Percentiles rank a stretch among this genome's conserved stretches.
phyloP scores from a whole-genome alignment of 2,329 filamentous ascomycete genomes.

The Colletotrichum sp. region DNA sequence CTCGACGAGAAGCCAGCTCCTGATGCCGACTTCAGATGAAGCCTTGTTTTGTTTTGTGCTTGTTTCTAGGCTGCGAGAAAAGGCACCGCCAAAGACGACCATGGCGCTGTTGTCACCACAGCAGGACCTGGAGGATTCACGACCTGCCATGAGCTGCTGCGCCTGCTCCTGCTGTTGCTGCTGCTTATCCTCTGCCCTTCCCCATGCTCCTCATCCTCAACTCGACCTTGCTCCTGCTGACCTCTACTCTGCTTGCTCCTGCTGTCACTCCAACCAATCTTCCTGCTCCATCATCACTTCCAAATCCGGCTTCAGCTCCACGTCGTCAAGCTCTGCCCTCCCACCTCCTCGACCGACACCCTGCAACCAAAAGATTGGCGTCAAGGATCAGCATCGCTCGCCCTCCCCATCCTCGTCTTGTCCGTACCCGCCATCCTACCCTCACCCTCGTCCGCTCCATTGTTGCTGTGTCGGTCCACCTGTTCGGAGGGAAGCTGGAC shows the following conservation, averaged over 20 bases:
- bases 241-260: neutral
- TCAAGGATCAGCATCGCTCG: slow-evolving; percentile 1
- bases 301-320: neutral
- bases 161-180: neutral
- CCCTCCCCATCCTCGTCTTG: neutral
- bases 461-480: neutral
- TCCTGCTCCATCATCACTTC: neutral
- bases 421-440: neutral
- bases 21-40: slow-evolving; percentile 16
- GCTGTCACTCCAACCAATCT: neutral
- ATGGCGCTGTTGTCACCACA: slow-evolving; percentile 13
- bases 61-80: slow-evolving; percentile 14
- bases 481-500: slow-evolving; percentile 3
- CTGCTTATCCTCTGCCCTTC: neutral
- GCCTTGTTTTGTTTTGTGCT: slow-evolving; percentile 19
- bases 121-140: neutral
- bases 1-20: slow-evolving; percentile 11
- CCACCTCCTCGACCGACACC: neutral
- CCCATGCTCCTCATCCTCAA: neutral
- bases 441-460: neutral
- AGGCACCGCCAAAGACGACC: slow-evolving; percentile 3
- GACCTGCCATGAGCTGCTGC: neutral
- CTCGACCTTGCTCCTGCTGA: neutral
- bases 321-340: neutral
- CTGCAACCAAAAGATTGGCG: slow-evolving; percentile 4